Evolutionary conservation across 2,329 filamentous ascomycete genomes (phyloP).

Genomic region (Alternaria sp.): DNA sequence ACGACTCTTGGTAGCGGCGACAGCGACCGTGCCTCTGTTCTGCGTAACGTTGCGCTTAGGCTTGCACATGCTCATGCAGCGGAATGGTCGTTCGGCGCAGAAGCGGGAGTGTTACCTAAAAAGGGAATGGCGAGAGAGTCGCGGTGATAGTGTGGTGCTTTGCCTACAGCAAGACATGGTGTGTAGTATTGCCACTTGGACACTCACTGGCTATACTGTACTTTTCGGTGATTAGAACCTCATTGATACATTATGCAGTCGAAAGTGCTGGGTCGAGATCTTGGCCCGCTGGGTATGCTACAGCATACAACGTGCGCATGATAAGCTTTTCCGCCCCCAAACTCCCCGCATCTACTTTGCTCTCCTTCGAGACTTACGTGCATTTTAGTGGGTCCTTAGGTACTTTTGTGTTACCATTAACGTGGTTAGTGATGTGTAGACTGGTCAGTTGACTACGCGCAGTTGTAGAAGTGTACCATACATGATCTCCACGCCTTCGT

Average conservation of each 20-base stretch:
- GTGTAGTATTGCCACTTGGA: not conserved
- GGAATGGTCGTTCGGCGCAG: not conserved
- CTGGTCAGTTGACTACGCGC: not conserved
- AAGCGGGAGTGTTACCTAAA: not conserved
- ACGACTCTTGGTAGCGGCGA: not conserved
- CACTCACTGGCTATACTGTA: not conserved
- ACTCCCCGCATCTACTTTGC: constrained; percentile 14
- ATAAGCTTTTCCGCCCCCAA: constrained; percentile 27
- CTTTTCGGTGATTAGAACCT: not conserved
- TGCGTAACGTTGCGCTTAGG: not conserved
- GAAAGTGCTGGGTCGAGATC: not conserved
- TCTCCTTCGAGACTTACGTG: constrained; percentile 12
- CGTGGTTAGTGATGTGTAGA: not conserved
- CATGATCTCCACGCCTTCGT: not conserved
- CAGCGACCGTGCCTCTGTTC: not conserved
- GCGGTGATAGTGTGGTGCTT: not conserved
- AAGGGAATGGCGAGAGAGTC: not conserved
- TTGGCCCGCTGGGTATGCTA: not conserved
- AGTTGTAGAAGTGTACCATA: not conserved
- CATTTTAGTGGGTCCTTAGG: not conserved
- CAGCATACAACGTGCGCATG: constrained; percentile 10
- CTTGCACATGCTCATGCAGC: not conserved
- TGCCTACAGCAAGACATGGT: not conserved
- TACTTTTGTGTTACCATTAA: not conserved
- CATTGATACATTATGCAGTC: not conserved